Conservation (phyloP, 2,329 filamentous ascomycete genomes). For the Chaetomiaceae sp. region DNA sequence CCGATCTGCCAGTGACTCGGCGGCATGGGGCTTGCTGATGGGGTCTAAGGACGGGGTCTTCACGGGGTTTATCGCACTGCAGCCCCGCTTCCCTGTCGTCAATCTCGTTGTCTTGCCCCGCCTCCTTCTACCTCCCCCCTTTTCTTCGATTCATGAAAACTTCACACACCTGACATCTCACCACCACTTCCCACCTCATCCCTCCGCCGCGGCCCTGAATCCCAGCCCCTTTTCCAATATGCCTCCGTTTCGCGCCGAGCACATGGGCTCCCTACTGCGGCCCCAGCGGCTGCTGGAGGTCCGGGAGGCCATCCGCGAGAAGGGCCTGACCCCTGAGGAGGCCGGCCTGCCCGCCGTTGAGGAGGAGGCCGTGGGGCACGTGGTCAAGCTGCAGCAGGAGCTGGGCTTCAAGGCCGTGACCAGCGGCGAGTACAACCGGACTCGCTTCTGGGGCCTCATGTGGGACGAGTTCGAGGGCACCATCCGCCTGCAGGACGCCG, state of each 20-base stretch:
- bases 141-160: too few relatives aligned
- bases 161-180: too few relatives aligned
- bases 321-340: slow-evolving; percentile 49
- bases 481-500: slow-evolving; percentile 45
- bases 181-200: too few relatives aligned
- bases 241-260: slow-evolving; percentile 35
- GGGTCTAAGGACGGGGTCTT: too few relatives aligned
- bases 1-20: too few relatives aligned
- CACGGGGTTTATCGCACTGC: too few relatives aligned
- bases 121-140: too few relatives aligned
- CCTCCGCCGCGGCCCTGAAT: background rate
- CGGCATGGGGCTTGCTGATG: too few relatives aligned
- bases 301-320: slow-evolving; percentile 56
- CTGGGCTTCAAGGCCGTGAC: slow-evolving; percentile 63
- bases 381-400: slow-evolving; percentile 64
- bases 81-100: too few relatives aligned
- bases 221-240: slow-evolving; percentile 23
- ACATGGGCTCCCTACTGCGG: slow-evolving; percentile 35
- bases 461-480: slow-evolving; percentile 52
- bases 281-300: slow-evolving; percentile 37
- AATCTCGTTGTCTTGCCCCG: too few relatives aligned
- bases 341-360: slow-evolving; percentile 56
- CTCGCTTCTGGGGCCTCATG: slow-evolving; percentile 49
- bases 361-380: slow-evolving; percentile 59
- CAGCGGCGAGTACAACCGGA: slow-evolving; percentile 64